Base-by-base conservation (phyloP, 2,329 filamentous ascomycete species). In the Arthrinium phaeospermum region DNA sequence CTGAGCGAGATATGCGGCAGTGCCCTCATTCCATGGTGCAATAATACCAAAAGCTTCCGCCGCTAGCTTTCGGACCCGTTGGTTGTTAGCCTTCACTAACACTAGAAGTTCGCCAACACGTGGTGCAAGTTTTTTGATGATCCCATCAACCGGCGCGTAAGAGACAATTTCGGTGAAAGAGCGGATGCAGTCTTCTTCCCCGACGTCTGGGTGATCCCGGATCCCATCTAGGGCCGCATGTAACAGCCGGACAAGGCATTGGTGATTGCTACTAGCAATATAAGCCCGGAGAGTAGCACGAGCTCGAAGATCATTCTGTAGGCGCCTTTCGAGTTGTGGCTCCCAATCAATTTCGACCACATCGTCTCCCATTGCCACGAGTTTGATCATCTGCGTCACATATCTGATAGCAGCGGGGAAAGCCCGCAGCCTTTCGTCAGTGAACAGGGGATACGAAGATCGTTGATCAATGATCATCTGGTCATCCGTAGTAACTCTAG, bases 321-420 rank as follows among this genome's bases (percentile, higher is more conserved):
- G 86, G 8, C 92, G 86, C 1, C 91, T 89, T 75, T 95, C 93
- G 2, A 98, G 85, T 75, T 93, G 92, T 67, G 91, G 87, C 79
- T 95, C 93, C 96, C 96, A 98, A 74, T 96, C 93, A 67, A 92
- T 91, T 76, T 96, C 92, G 34, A 94, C 81, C 13, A 88, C 87
- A 71, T 87, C 85, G 68, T 87, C 82, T 51, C 82, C 79, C 3
- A 89, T 80, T 0, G 87, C 87, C 1, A 84, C 78, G 2, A 90
- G 81, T 61, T 89, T 83, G 71, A 91, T 78, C 2, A 89, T 86
- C 30, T 86, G 83, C 74, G 85, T 86, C 77, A 91, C 91, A 76
- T 95, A 97, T 6, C 86, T 87, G 37, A 96, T 85, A 0, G 93
- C 90, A n/a, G 91, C 84, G 0, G 91, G 87, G 73, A 95, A 92